Conservation (phyloP, 768 basidiomycete species). For the Rhizopogon vinicolor region DNA sequence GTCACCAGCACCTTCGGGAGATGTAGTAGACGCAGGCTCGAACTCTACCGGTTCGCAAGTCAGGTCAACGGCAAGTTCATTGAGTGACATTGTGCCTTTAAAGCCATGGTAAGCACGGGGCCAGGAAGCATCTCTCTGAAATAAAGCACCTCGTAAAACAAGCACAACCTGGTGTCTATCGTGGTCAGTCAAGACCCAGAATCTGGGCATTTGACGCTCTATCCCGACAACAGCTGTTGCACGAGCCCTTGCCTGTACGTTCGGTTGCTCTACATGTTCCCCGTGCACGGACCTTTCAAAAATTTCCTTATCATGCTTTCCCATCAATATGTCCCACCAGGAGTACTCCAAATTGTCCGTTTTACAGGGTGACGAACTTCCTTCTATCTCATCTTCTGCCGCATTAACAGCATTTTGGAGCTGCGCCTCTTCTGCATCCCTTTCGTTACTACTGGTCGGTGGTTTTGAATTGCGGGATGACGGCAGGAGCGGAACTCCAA, state of each 20-base stretch:
- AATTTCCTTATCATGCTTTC: slow-evolving; percentile 79
- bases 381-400: slow-evolving; percentile 59
- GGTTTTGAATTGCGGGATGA: slow-evolving; percentile 18
- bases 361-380: slow-evolving; percentile 26
- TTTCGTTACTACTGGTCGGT: slow-evolving; percentile 32
- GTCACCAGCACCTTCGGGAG: slow-evolving; percentile 27
- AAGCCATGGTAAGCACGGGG: background rate
- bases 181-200: slow-evolving; percentile 85
- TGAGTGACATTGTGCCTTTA: slow-evolving; percentile 78
- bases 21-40: slow-evolving; percentile 42
- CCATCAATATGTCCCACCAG: slow-evolving; percentile 82
- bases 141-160: slow-evolving; percentile 54
- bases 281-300: slow-evolving; percentile 57
- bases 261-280: slow-evolving; percentile 11
- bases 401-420: slow-evolving; percentile 65
- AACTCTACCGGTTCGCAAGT: slow-evolving; percentile 76
- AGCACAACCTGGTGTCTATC: slow-evolving; percentile 69
- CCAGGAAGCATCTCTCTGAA: background rate
- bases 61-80: slow-evolving; percentile 82
- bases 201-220: slow-evolving; percentile 73
- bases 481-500: slow-evolving; percentile 50
- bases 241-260: slow-evolving; percentile 37
- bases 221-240: slow-evolving; percentile 60
- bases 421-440: slow-evolving; percentile 53
- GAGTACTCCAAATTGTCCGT: slow-evolving; percentile 43